Evolutionary conservation across 1,284 basidiomycete species (phyloP).

Genomic region (Rhodotorula sp.): DNA sequence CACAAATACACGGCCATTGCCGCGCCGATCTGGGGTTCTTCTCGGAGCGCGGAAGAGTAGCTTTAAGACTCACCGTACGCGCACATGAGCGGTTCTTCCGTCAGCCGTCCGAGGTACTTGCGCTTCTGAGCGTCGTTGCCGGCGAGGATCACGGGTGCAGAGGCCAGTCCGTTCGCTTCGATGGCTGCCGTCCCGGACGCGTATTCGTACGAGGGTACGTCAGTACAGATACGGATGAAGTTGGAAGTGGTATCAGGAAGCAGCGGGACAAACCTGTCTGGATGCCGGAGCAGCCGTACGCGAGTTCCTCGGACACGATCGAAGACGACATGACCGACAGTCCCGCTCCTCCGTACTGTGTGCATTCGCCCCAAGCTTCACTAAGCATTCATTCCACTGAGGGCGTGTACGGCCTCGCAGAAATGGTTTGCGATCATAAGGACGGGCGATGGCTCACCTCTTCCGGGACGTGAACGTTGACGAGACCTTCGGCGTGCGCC

Average conservation of each 20-base stretch:
- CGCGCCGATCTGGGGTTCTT: too few species aligned
- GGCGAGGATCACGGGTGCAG: conserved; percentile 56
- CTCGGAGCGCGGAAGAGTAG: conserved; percentile 3
- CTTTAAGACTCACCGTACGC: conserved; percentile 54
- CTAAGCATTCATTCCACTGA: not conserved
- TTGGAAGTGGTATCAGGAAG: not conserved
- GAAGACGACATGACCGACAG: conserved; percentile 55
- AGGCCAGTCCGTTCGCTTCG: conserved; percentile 56
- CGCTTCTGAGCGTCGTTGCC: conserved; percentile 55
- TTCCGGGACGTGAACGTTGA: conserved; percentile 55
- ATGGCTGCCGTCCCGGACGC: conserved; percentile 40
- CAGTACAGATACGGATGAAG: not conserved
- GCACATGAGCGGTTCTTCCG: conserved; percentile 58
- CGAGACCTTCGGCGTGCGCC: conserved; percentile 53
- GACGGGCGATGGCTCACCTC: conserved; percentile 42
- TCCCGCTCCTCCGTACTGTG: conserved; percentile 56
- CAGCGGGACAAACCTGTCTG: conserved; percentile 50
- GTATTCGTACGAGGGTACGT: not conserved
- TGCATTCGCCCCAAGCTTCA: too few species aligned
- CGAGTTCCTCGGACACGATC: conserved; percentile 53
- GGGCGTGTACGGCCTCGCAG: not conserved
- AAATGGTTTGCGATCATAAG: not conserved
- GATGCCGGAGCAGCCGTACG: conserved; percentile 57
- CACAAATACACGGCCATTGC: too few species aligned
- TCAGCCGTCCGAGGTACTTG: conserved; percentile 60